Base-by-base conservation (phyloP, 805 yeast genomes). In the Starmerella potacharoeniae region DNA sequence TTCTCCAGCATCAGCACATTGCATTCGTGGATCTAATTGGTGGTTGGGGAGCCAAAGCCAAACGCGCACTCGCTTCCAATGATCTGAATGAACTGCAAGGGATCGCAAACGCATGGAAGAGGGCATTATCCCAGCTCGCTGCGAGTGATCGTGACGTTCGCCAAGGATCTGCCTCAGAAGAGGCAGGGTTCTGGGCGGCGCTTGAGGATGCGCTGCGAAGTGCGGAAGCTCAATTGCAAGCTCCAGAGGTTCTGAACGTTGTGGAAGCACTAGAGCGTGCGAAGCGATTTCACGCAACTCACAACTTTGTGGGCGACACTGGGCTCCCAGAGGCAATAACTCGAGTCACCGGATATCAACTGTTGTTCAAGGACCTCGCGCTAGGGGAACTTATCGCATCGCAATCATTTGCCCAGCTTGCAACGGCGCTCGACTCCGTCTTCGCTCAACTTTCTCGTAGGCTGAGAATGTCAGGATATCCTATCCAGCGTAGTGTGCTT, bases 281-380 rank as follows among this genome's bases (percentile, higher is more conserved):
- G 2, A 89, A 86, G 61, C 73, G 97, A 59, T 86, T 82, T 64
- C 95, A 86, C 65, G 82, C 87, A 0, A 82, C 90, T 0, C 77
- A 80, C n/a, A 76, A 84, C 37, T 83, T 86, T 62, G 71, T 78
- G 36, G 78, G 87, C 6, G 95, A 86, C 63, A 80, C 84, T 2
- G 86, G 87, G 0, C 68, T 91, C 22, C 59, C 63, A n/a, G 81
- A 79, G 31, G 79, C 84, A 14, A 58, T 79, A 11, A 70, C 71
- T 4, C 68, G 68, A 28, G 78, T 88, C 0, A 69, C 72, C 11
- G 72, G 74, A n/a, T 81, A 82, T 64, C 58, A 54, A 31, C 77
- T 78, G 8, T 70, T 91, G 31, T 70, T 88, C 60, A 77, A 77
- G 47, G 93, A 84, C 52, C 71, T 90, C 13, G 95, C 95, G 0